Conservation (phyloP, 331 rosid species). For the Cydonia oblonga region DNA sequence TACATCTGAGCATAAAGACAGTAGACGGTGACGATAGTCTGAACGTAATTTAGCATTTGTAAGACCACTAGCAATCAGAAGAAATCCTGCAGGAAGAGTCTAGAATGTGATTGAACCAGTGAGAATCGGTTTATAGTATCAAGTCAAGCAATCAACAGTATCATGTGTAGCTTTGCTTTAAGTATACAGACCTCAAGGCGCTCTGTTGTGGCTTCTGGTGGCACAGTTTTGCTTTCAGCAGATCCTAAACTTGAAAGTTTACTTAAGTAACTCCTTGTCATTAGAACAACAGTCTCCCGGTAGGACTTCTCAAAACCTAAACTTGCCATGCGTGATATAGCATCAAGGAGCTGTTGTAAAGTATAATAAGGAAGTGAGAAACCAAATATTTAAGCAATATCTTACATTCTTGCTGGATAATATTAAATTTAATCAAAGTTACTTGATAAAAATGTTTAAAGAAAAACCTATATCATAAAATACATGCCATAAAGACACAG, state of each 20-base stretch:
- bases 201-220: conserved; percentile 82
- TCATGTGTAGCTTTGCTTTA: conserved; percentile 11
- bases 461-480: conserved; percentile 11
- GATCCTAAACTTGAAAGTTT: conserved; percentile 86
- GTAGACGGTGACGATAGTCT: conserved; percentile 86
- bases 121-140: conserved; percentile 45
- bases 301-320: conserved; percentile 96
- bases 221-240: conserved; percentile 82
- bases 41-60: conserved; percentile 54
- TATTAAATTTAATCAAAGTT: not conserved
- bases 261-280: conserved; percentile 90
- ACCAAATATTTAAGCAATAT: not conserved
- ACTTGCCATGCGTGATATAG: conserved; percentile 93
- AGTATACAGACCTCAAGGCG: conserved; percentile 75
- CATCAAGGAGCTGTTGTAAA: conserved; percentile 77
- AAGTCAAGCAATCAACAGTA: conserved; percentile 29
- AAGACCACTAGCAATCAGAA: conserved; percentile 72
- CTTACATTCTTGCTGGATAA: not conserved
- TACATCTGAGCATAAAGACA: conserved; percentile 90
- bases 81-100: conserved; percentile 99
- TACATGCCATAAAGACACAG: conserved; percentile 26
- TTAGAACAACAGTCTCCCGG: conserved; percentile 94
- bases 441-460: not conserved
- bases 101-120: conserved; percentile 85
- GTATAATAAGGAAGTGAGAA: conserved; percentile 1